Conservation (phyloP, 1,139 yeast species). For the Blastobotrys aristatus region DNA sequence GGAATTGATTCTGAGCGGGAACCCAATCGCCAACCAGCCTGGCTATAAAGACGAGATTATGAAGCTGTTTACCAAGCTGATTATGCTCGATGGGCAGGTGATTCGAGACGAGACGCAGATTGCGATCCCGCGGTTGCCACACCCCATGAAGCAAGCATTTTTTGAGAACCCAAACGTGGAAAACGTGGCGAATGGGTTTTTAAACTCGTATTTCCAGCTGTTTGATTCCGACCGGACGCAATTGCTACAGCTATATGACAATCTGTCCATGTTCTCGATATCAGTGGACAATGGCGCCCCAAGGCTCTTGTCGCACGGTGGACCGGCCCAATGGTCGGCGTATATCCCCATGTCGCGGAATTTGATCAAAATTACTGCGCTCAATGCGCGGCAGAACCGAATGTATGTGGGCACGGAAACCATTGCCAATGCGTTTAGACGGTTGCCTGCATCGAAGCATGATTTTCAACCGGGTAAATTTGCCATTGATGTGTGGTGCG, state of each 20-base stretch:
- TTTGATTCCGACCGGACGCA: constrained; percentile 81
- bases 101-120: constrained; percentile 69
- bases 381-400: constrained; percentile 50
- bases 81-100: constrained; percentile 71
- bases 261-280: constrained; percentile 79
- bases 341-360: constrained; percentile 64
- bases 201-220: constrained; percentile 64
- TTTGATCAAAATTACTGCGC: constrained; percentile 60
- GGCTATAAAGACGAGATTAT: constrained; percentile 59
- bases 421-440: constrained; percentile 55
- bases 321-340: constrained; percentile 27
- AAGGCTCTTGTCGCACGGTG: constrained; percentile 29
- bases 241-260: constrained; percentile 67
- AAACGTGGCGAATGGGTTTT: constrained; percentile 64
- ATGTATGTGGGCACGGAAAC: constrained; percentile 68
- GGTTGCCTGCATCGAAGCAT: constrained; percentile 74
- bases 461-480: constrained; percentile 61
- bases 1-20: constrained; percentile 70
- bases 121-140: constrained; percentile 45
- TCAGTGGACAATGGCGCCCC: constrained; percentile 48
- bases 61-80: constrained; percentile 68
- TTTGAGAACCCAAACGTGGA: constrained; percentile 78
- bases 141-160: constrained; percentile 51
- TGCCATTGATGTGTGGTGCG: constrained; percentile 72
- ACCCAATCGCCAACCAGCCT: constrained; percentile 59